Conservation (phyloP, 345 rosid genomes). For the Kernera saxatilis region DNA sequence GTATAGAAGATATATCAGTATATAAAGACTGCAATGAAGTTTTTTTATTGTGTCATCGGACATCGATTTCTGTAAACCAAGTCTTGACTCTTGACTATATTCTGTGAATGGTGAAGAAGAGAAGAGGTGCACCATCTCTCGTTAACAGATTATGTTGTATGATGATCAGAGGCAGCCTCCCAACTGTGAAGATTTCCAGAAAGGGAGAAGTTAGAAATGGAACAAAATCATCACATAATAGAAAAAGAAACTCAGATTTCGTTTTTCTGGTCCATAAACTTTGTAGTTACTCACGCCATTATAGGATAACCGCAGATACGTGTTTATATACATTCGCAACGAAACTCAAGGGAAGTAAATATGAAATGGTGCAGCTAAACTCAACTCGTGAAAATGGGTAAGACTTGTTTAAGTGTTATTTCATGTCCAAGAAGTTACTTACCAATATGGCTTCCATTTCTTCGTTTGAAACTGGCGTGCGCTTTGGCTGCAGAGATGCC, state of each 20-base stretch:
- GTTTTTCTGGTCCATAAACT: not conserved
- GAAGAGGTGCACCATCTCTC: slow-evolving; percentile 3
- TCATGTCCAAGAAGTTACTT: not conserved
- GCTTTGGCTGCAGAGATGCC: slow-evolving; percentile 86
- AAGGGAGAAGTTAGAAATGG: not conserved
- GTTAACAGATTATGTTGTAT: slow-evolving; percentile 8
- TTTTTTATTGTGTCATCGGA: not conserved
- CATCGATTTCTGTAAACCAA: slow-evolving; percentile 5
- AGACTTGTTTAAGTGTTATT: not conserved
- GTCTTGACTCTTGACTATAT: slow-evolving; percentile 19
- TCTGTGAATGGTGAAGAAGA: slow-evolving; percentile 6
- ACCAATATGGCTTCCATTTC: slow-evolving; percentile 91
- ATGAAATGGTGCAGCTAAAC: not conserved
- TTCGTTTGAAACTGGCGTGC: slow-evolving; percentile 68
- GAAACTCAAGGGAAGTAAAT: not conserved
- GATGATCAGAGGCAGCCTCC: slow-evolving; percentile 65
- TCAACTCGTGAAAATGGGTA: not conserved
- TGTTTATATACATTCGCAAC: not conserved
- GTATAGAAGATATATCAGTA: not conserved
- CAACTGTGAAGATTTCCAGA: slow-evolving; percentile 39
- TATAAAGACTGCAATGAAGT: not conserved
- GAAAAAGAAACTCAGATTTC: not conserved
- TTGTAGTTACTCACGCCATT: not conserved
- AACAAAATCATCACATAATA: not conserved
- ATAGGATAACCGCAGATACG: not conserved